phyloP scores from a whole-genome alignment of 176 grass and related monocot genomes.

The Carex kokanica region DNA sequence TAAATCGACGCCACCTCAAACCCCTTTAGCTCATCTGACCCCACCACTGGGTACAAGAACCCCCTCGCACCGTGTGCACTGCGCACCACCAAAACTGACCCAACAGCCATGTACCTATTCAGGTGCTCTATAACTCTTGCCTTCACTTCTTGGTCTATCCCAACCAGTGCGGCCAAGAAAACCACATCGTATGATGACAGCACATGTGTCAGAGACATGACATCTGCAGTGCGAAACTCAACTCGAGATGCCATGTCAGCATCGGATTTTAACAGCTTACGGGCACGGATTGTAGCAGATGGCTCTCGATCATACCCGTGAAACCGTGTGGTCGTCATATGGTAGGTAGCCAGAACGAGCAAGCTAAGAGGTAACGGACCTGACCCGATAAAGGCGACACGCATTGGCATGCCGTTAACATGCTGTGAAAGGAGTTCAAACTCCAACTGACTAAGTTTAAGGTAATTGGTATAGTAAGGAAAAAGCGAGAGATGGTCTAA shows the following conservation, averaged over 20 bases:
- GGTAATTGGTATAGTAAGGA: slow-evolving; percentile 83
- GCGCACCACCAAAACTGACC: slow-evolving; percentile 63
- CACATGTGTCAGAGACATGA: slow-evolving; percentile 29
- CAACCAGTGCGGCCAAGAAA: slow-evolving; percentile 77
- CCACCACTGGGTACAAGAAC: slow-evolving; percentile 77
- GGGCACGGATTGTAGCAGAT: slow-evolving; percentile 46
- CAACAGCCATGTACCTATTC: slow-evolving; percentile 51
- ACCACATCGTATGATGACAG: slow-evolving; percentile 57
- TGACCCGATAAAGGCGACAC: slow-evolving; percentile 20
- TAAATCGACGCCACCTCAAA: slow-evolving; percentile 64
- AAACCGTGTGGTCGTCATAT: slow-evolving; percentile 23
- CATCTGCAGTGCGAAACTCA: slow-evolving; percentile 65
- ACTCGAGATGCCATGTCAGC: slow-evolving; percentile 36
- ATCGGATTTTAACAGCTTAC: slow-evolving; percentile 49
- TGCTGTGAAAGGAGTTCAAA: slow-evolving; percentile 49
- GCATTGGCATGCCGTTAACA: slow-evolving; percentile 10
- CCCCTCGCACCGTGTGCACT: slow-evolving; percentile 74
- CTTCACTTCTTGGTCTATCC: slow-evolving; percentile 59
- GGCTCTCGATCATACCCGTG: slow-evolving; percentile 31
- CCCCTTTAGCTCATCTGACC: slow-evolving; percentile 39
- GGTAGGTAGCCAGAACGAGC: slow-evolving; percentile 21
- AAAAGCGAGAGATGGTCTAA: slow-evolving; percentile 55
- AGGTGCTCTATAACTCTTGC: slow-evolving; percentile 49
- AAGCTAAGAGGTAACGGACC: slow-evolving; percentile 26
- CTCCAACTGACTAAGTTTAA: slow-evolving; percentile 68